Base-by-base conservation (phyloP, 2,329 filamentous ascomycete species). In the Coniochaeta ligniaria region DNA sequence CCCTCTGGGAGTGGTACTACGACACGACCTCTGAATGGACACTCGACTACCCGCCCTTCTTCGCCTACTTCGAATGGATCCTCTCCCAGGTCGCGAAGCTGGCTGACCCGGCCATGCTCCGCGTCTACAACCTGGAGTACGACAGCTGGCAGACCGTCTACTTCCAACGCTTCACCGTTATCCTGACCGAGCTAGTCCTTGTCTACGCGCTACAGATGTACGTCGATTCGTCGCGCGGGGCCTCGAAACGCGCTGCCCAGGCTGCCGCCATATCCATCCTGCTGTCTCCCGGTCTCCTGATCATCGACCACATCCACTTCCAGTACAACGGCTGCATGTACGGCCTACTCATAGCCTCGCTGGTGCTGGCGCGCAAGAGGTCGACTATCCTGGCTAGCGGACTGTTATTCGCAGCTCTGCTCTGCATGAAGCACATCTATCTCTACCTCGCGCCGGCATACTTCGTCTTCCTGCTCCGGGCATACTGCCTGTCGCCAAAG, bases 11-110 rank as follows among this genome's bases (percentile, higher is more conserved):
- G 67, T 99, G 95, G 95, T 99, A 99, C 76, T 93, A 89, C 72
- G 95, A 99, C 81, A 89, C 93, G 77, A 96, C 93, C 1, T 99
- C 95, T 62, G 92, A 98, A 91, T 99, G 95, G 95, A 99, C 95
- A 0, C 88, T 99, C 70, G 95, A 99, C 78, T 99, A 99, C 73
- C 95, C 95, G 35, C 95, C 95, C 8, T 97, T 98, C 77, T 99
- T 99, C 72, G 95, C 95, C 67, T 93, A 90, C 73, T 97, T 98
- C 76, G 95, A 99, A 81, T 98, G 92, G 92, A 73, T 87, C 52
- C 82, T 99, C 68, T 95, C 94, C 55, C 90, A 95, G 69, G 79
- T 87, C 61, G 95, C 93, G 28, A 84, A 80, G 65, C 84, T 90
- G 71, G 82, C 86, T 64, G 93, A 99, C 71, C 86, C 90, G 26